Evolutionary conservation across 148 eudicot genomes (phyloP), one percentile per base, ranked within the genome.

Genomic region (Silene conica): DNA sequence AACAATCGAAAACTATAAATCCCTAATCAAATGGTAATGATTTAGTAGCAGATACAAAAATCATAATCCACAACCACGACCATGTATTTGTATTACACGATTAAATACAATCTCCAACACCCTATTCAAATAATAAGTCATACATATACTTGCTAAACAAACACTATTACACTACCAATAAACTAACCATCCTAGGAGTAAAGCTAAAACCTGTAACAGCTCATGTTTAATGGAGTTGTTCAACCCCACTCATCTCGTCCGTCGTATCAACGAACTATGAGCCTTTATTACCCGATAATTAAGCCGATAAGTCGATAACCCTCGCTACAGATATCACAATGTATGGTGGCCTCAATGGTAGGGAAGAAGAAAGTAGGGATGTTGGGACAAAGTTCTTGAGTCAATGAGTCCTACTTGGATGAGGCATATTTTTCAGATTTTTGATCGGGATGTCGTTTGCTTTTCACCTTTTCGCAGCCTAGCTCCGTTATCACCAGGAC

Each of bases 121-220:
- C 52, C 10, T 19, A 5, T 67, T 13, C 70, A 19, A 8, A 9
- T 43, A 67, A 16, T 4, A 63, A 67, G 52, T 41, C 52, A 14
- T 67, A 67, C 52, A 14, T 67, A 67, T 41, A 43, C 68, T n/a
- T 31, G 68, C 46, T 41, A 38, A 43, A 20, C n/a, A n/a, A n/a
- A n/a, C n/a, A n/a, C n/a, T n/a, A n/a, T n/a, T n/a, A n/a, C 7
- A 31, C 70, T 43, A 65, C 48, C 8, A 65, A 41, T 4, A 67
- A 67, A 12, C 69, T 38, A 38, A 62, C 28, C 3, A 34, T 43
- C 70, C 70, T 67, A 67, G 46, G 15, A 41, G 25, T 43, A 41
- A 41, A 67, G 12, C 70, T 67, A 67, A 18, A 63, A 19, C 26
- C 67, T 12, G 67, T 63, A 28, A 18, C 21, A 63, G 18, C 21